phyloP scores from a whole-genome alignment of 1,139 yeast genomes.

The Geotrichum carabidarum region DNA sequence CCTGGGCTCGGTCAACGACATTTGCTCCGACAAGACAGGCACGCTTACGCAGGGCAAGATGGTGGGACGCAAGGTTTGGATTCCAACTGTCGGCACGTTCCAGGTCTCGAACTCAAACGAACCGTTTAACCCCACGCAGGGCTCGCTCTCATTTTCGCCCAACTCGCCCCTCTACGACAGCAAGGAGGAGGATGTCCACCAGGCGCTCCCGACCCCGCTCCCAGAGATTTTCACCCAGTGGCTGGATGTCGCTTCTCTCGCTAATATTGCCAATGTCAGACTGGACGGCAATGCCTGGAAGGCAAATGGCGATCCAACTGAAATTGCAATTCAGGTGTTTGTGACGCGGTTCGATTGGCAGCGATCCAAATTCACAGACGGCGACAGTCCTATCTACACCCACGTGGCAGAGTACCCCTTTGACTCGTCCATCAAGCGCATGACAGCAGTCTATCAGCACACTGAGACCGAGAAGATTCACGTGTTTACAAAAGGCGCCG shows the following conservation, averaged over 20 bases:
- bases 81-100: conserved; percentile 70
- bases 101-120: conserved; percentile 56
- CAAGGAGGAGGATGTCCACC: conserved; percentile 23
- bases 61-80: conserved; percentile 69
- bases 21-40: conserved; percentile 81
- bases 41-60: conserved; percentile 76
- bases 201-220: conserved; percentile 14
- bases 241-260: conserved; percentile 60
- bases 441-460: conserved; percentile 56
- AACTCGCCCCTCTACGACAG: conserved; percentile 41
- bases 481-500: conserved; percentile 73
- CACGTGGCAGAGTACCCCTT: conserved; percentile 70
- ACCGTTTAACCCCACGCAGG: conserved; percentile 69
- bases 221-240: conserved; percentile 42
- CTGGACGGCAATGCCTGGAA: conserved; percentile 52
- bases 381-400: conserved; percentile 29
- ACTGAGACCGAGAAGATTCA: conserved; percentile 35
- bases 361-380: conserved; percentile 44
- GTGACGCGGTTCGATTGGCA: conserved; percentile 51
- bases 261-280: conserved; percentile 63
- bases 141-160: conserved; percentile 45
- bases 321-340: conserved; percentile 75
- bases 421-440: conserved; percentile 70
- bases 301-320: conserved; percentile 83
- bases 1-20: conserved; percentile 72